These are phyloP conservation scores for Protomyces arabidopsidicola DNA, from an alignment of 1,139 yeast species.

Conservation along the genomic window DNA sequence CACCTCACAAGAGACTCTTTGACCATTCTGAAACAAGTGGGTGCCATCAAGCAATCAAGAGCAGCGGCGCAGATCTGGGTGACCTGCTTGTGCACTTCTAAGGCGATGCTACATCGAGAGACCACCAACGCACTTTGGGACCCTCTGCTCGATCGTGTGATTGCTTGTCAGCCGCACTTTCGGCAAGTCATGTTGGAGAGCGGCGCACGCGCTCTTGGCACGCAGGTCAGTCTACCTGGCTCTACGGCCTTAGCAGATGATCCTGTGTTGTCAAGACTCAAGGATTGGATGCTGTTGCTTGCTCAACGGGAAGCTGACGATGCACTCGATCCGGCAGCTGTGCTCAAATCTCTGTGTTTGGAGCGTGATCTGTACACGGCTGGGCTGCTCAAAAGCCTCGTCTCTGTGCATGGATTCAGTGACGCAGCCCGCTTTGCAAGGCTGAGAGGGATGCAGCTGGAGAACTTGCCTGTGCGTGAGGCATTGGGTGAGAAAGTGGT, in stretches of 20 bases:
- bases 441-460: neutral
- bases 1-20: slow-evolving; percentile 1
- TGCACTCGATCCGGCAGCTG: neutral
- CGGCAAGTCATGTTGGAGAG: neutral
- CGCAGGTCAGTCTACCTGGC: neutral
- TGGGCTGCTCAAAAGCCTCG: neutral
- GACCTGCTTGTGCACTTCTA: slow-evolving; percentile 2
- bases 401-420: neutral
- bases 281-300: slow-evolving; percentile 1
- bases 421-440: neutral
- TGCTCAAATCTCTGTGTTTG: slow-evolving; percentile 3
- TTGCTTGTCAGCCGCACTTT: neutral
- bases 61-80: neutral
- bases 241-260: neutral
- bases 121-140: neutral
- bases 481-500: neutral
- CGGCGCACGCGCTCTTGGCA: slow-evolving; percentile 8
- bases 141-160: slow-evolving; percentile 14
- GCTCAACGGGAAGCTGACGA: neutral
- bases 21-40: slow-evolving; percentile 2
- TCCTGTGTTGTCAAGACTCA: neutral
- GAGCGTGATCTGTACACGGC: slow-evolving; percentile 4
- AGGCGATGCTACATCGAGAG: slow-evolving; percentile 4
- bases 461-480: neutral
- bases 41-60: neutral